A percentile compares a stretch with the other conserved stretches of the same genome.
Conservation (phyloP, 768 basidiomycete genomes). For the Vishniacozyma victoriae region DNA sequence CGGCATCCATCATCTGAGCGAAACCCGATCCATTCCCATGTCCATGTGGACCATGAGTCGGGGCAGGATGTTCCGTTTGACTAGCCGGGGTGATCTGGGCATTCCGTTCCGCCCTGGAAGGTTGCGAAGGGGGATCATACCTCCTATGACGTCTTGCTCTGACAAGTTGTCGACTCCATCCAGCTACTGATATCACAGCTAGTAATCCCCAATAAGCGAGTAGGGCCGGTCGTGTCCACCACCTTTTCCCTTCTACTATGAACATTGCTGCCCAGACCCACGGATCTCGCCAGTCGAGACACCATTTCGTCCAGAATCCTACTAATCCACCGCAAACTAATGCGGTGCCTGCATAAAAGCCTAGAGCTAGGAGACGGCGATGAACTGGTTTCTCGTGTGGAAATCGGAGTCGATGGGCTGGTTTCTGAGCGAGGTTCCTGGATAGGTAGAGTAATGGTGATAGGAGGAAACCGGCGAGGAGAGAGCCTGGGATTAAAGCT, state of each 20-base stretch:
- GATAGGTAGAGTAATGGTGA: conserved; percentile 88
- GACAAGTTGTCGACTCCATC: conserved; percentile 87
- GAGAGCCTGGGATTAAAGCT: conserved; percentile 83
- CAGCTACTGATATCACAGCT: conserved; percentile 77
- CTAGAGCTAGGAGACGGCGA: conserved; percentile 73
- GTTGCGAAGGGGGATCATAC: conserved; percentile 28
- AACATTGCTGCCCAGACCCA: conserved; percentile 80
- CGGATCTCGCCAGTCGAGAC: conserved; percentile 68
- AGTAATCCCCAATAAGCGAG: conserved; percentile 79
- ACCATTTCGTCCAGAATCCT: conserved; percentile 89
- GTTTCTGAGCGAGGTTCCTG: conserved; percentile 81
- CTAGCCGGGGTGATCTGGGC: conserved; percentile 3
- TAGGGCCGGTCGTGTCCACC: conserved; percentile 73
- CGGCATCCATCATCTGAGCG: conserved; percentile 58
- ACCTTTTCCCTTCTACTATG: conserved; percentile 65
- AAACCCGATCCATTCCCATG: conserved; percentile 9
- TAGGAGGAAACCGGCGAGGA: conserved; percentile 89
- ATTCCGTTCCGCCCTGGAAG: neutral
- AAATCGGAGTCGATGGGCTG: conserved; percentile 66
- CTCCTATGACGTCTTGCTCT: conserved; percentile 64
- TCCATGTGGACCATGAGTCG: no score
- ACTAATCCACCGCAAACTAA: conserved; percentile 75
- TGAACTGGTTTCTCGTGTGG: conserved; percentile 78
- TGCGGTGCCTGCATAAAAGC: conserved; percentile 70
- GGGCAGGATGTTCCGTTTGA: neutral